phyloP scores from a whole-genome alignment of 1,284 basidiomycete species.

The Blastosporella zonata region DNA sequence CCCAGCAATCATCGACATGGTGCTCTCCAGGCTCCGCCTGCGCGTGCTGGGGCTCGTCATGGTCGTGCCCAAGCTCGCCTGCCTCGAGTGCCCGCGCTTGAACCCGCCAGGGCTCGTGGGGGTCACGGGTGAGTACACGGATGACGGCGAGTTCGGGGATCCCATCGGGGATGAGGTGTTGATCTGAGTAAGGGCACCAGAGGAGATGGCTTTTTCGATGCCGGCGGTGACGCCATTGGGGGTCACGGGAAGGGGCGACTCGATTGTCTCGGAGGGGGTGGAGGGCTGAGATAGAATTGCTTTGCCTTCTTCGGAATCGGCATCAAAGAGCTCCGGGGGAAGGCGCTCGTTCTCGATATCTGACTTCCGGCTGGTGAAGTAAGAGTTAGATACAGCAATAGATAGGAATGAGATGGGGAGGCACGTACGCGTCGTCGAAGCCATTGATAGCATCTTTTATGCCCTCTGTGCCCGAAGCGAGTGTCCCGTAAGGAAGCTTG shows the following conservation, averaged over 20 bases:
- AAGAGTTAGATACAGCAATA: slow-evolving; percentile 1
- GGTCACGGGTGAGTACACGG: slow-evolving; percentile 28
- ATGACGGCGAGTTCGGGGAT: slow-evolving; percentile 23
- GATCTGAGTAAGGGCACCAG: slow-evolving; percentile 27
- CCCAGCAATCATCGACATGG: slow-evolving; percentile 92
- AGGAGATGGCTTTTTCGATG: slow-evolving; percentile 47
- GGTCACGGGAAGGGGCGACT: slow-evolving; percentile 47
- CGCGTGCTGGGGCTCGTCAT: slow-evolving; percentile 94
- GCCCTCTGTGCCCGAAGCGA: slow-evolving; percentile 90
- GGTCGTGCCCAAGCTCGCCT: slow-evolving; percentile 93
- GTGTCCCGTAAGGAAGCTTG: slow-evolving; percentile 82
- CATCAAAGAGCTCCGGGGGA: slow-evolving; percentile 93
- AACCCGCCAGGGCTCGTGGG: slow-evolving; percentile 41
- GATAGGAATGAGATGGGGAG: not conserved
- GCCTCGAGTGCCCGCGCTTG: slow-evolving; percentile 80
- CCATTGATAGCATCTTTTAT: slow-evolving; percentile 94
- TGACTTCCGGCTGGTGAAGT: slow-evolving; percentile 74
- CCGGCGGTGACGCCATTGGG: slow-evolving; percentile 52
- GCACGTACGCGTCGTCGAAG: slow-evolving; percentile 91
- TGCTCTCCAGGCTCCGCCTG: slow-evolving; percentile 91
- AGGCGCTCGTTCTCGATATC: slow-evolving; percentile 99
- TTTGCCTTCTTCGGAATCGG: slow-evolving; percentile 72
- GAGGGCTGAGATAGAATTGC: slow-evolving; percentile 53
- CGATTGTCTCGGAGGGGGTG: slow-evolving; percentile 49
- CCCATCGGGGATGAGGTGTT: slow-evolving; percentile 29